Base-by-base conservation (phyloP, 345 rosid species). In the Hevea brasiliensis region DNA sequence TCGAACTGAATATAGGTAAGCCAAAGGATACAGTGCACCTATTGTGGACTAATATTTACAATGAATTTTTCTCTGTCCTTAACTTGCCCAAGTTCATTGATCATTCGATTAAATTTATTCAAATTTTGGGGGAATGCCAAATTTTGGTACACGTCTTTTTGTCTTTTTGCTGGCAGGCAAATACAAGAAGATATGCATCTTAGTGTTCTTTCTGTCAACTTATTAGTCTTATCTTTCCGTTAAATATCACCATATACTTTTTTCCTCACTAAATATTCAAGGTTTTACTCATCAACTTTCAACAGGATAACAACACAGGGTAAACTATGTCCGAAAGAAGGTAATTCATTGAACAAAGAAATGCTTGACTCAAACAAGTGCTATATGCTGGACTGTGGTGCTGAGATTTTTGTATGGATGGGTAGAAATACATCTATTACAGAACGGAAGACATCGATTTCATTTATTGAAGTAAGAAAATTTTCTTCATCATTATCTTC, bases 321-420 rank as follows among this genome's bases (percentile, higher is more conserved):
- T 23, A 86, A 86, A 76, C 80, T 88, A 44, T 79, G 76, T 73
- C 90, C 84, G 76, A 69, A 70, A 69, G 95, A 71, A 82, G 71
- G 77, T 54, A 75, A 35, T 62, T 77, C 81, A 60, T 80, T 91
- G 80, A 77, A 67, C 66, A 88, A 76, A 75, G 88, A 87, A 44
- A 75, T 86, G 87, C 93, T 93, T 44, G 87, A 89, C 45, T 80
- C 75, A 70, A 79, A 83, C 83, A 91, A 86, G 86, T 89, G 95
- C 76, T 93, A 89, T 78, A 81, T 93, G 92, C 80, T 93, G 81
- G 97, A 93, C 40, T 86, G 88, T 72, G 83, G 80, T 26, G 65
- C 75, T 60, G 95, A 88, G 72, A 83, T 83, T 73, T 93, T 88
- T 79, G 89, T 93, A 60, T 93, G 98, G 98, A 85, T 87, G 90